A percentile compares a stretch with the other conserved stretches of the same genome.
phyloP scores from a whole-genome alignment of 352 stramenopile genomes.

The Globisporangium rhizosaccharum region DNA sequence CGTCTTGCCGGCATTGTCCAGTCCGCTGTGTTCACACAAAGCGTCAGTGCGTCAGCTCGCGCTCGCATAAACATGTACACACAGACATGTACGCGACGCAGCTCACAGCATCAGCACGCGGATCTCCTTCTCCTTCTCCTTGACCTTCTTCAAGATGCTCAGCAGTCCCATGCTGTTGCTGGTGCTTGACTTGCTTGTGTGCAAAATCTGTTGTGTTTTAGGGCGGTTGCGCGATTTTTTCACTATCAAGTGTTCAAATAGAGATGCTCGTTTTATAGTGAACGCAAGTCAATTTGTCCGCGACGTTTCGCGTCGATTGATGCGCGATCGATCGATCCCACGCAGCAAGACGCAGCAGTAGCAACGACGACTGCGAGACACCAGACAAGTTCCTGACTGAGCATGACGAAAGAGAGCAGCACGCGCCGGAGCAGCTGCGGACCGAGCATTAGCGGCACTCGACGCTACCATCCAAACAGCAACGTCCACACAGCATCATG shows the following conservation, averaged over 20 bases:
- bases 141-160: conserved; percentile 96
- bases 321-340: too few species aligned
- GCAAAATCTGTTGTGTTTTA: too few species aligned
- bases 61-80: not conserved
- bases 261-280: too few species aligned
- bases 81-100: not conserved
- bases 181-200: too few species aligned
- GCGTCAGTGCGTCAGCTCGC: not conserved
- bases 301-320: too few species aligned
- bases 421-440: conserved; percentile 11
- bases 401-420: conserved; percentile 12
- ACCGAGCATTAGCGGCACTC: not conserved
- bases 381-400: too few species aligned
- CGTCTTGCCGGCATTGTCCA: conserved; percentile 99
- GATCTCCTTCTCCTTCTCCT: conserved; percentile 99
- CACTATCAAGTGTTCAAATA: too few species aligned
- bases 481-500: not conserved
- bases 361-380: too few species aligned
- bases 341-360: too few species aligned
- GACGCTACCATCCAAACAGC: not conserved
- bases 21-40: conserved; percentile 50
- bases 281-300: too few species aligned
- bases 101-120: conserved; percentile 95
- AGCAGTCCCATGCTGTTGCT: conserved; percentile 77
- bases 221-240: too few species aligned